Evolutionary conservation across 768 basidiomycete genomes (phyloP), one percentile per base, ranked within the genome.

Genomic region (Fistulinella prunicolor): DNA sequence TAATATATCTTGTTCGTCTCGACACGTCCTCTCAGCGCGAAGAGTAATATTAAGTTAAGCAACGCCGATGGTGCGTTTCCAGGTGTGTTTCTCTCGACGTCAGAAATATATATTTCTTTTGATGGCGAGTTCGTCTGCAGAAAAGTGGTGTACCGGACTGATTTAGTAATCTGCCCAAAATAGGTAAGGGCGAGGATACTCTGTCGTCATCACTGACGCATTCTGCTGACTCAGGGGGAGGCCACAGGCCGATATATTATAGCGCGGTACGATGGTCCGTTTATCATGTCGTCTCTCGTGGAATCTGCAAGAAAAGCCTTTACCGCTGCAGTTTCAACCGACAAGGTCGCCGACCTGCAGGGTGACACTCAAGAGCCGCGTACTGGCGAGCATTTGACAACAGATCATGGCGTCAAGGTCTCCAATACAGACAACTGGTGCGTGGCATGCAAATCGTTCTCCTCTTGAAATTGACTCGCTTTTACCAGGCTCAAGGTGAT

Each of bases 371-470:
- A 62, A 38, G 54, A 60, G 17, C 36, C 53, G 7, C 45, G 13
- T 22, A 7, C 53, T n/a, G 46, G 23, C 19, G 48, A 42, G 4
- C 38, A 47, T 42, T 28, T 84, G 51, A 86, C 83, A 0, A 86
- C 81, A 10, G 83, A 86, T 55, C 73, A 78, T 55, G 86, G 84
- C 19, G 74, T 78, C 24, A 75, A 73, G 44, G 63, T 84, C 14
- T 67, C 76, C 0, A 73, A 87, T 55, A 82, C 85, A 0, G 83
- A 87, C 61, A 80, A 79, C 50, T 86, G 85, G 85, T 81, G 38
- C 36, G 48, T 39, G 19, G 36, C 23, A 16, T 26, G 37, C 5
- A 28, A 17, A 42, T 44, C 20, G 24, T 26, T 49, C 34, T 50
- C 42, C 16, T 32, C 22, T 3, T 45, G 44, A 47, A 19, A 36